These are phyloP conservation scores for Tremella yokohamensis DNA, from an alignment of 768 basidiomycete genomes.

Conservation along the genomic window DNA sequence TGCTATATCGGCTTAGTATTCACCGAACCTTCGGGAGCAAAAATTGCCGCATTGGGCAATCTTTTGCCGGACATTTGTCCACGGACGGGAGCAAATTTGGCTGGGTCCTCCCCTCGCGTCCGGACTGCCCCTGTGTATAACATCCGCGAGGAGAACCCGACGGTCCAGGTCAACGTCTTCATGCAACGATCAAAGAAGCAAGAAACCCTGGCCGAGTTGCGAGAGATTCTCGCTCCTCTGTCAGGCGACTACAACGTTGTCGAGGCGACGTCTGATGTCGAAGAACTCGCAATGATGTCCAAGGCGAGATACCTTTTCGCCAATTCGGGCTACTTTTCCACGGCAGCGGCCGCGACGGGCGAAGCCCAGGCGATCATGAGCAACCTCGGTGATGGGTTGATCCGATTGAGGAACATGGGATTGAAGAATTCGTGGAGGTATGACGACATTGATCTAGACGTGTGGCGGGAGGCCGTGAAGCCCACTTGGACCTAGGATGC, in stretches of 20 bases:
- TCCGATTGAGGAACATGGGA: neutral
- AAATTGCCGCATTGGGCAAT: no score
- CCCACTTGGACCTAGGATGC: no score
- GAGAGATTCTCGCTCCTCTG: slow-evolving; percentile 11
- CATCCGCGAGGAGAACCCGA: slow-evolving; percentile 13
- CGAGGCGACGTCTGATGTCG: slow-evolving; percentile 13
- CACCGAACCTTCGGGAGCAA: no score
- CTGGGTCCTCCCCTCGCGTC: no score
- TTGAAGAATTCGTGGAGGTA: slow-evolving; percentile 16
- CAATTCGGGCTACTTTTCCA: slow-evolving; percentile 13
- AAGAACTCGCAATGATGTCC: slow-evolving; percentile 17
- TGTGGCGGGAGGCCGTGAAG: no score
- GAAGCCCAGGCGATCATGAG: neutral
- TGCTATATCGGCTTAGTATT: no score
- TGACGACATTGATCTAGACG: neutral
- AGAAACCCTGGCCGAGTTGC: slow-evolving; percentile 6
- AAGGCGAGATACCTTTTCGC: slow-evolving; percentile 16
- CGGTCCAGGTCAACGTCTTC: slow-evolving; percentile 15
- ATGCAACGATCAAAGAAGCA: slow-evolving; percentile 16
- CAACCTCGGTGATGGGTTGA: neutral
- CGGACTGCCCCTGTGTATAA: no score
- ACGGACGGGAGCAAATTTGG: no score
- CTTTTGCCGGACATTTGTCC: no score
- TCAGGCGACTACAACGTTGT: slow-evolving; percentile 10
- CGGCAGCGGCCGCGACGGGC: neutral